phyloP scores from a whole-genome alignment of 306 rosid genomes.

The Phaseolus lunatus region DNA sequence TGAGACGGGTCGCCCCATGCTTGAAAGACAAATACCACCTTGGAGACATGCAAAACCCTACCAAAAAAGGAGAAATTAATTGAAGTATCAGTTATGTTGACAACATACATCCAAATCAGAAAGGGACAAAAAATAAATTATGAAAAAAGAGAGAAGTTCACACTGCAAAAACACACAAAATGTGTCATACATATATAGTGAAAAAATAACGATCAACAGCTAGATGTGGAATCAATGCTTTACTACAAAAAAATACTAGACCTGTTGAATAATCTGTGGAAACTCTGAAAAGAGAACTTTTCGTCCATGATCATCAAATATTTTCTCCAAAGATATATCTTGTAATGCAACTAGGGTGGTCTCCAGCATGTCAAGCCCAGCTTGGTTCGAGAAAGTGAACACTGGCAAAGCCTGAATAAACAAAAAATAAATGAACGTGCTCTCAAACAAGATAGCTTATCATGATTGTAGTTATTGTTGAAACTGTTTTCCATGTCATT shows the following conservation, averaged over 20 bases:
- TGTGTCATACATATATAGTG: too few relatives aligned
- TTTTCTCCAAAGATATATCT: slow-evolving; percentile 86
- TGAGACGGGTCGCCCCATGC: slow-evolving; percentile 99
- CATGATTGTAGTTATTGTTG: background rate
- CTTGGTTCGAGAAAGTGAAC: slow-evolving; percentile 97
- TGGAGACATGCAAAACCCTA: slow-evolving; percentile 97
- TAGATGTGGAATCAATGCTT: slow-evolving; percentile 4
- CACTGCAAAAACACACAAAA: background rate
- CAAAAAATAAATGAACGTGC: slow-evolving; percentile 7
- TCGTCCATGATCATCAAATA: slow-evolving; percentile 92
- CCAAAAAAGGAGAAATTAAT: slow-evolving; percentile 35
- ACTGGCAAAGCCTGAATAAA: slow-evolving; percentile 86
- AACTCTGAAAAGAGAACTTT: slow-evolving; percentile 89
- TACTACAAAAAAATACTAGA: slow-evolving; percentile 28
- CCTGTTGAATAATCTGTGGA: slow-evolving; percentile 99
- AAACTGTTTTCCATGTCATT: background rate
- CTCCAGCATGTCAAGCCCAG: slow-evolving; percentile 99
- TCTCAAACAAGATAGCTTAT: background rate
- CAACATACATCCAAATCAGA: slow-evolving; percentile 2
- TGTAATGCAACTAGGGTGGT: slow-evolving; percentile 95
- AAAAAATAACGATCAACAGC: background rate
- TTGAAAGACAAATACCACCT: slow-evolving; percentile 96
- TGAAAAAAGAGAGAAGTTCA: background rate
- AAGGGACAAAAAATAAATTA: background rate
- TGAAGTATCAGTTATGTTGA: slow-evolving; percentile 1